Evolutionary conservation across 768 basidiomycete species (phyloP).

Genomic region (Tricholoma hemisulphureum): DNA sequence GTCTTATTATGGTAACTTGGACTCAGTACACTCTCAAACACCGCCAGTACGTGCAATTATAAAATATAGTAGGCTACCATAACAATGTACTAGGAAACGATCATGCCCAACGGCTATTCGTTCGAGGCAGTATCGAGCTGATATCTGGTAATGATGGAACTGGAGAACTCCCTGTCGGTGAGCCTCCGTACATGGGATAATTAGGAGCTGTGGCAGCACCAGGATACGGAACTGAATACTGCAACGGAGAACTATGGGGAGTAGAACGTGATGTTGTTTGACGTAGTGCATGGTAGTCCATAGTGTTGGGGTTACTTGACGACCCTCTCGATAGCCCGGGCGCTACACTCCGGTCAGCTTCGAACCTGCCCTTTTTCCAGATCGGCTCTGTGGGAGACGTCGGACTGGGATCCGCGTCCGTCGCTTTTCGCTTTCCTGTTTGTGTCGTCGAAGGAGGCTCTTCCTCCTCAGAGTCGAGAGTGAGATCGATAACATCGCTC

Average conservation of each 20-base stretch:
- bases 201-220: slow-evolving; percentile 3
- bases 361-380: slow-evolving; percentile 66
- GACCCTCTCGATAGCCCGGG: slow-evolving; percentile 9
- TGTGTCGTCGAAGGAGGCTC: slow-evolving; percentile 36
- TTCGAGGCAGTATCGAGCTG: slow-evolving; percentile 13
- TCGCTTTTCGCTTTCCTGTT: slow-evolving; percentile 59
- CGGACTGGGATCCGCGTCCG: slow-evolving; percentile 42
- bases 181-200: neutral
- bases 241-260: slow-evolving; percentile 11
- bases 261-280: slow-evolving; percentile 6
- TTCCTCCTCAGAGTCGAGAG: slow-evolving; percentile 78
- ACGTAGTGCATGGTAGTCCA: slow-evolving; percentile 9
- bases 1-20: no score
- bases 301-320: slow-evolving; percentile 7
- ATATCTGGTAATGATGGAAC: slow-evolving; percentile 14
- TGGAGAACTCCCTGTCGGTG: slow-evolving; percentile 5
- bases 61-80: neutral
- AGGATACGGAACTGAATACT: slow-evolving; percentile 12
- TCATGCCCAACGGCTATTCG: slow-evolving; percentile 19
- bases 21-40: no score
- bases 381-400: slow-evolving; percentile 60
- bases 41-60: neutral
- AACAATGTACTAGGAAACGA: slow-evolving; percentile 1
- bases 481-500: slow-evolving; percentile 78
- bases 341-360: slow-evolving; percentile 17